Conservation (phyloP, 345 rosid species). For the Angophora floribunda region DNA sequence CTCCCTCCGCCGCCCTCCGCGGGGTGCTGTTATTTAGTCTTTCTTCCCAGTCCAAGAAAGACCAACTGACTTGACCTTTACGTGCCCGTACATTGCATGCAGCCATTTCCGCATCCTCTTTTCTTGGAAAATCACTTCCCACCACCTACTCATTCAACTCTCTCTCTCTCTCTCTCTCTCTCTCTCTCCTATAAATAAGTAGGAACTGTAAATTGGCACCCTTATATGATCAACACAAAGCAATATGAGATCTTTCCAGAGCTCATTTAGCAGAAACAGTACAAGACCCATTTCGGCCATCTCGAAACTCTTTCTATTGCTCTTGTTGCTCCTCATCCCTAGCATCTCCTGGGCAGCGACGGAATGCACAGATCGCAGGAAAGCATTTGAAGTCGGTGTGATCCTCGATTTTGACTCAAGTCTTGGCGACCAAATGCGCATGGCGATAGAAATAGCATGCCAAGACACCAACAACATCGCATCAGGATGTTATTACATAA, state of each 20-base stretch:
- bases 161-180: background rate
- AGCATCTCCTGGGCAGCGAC: background rate
- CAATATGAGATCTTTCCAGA: background rate
- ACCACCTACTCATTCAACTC: background rate
- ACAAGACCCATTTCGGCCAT: background rate
- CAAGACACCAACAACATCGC: conserved; percentile 3
- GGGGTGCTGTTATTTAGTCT: background rate
- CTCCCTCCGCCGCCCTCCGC: background rate
- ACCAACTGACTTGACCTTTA: background rate
- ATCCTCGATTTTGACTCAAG: conserved; percentile 14
- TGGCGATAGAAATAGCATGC: conserved; percentile 33
- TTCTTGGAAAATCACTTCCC: background rate
- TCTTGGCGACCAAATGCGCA: conserved; percentile 17
- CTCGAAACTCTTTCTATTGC: background rate
- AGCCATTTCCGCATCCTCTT: background rate
- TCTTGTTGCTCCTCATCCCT: background rate
- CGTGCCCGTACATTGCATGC: background rate
- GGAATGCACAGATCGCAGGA: background rate
- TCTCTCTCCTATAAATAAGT: background rate
- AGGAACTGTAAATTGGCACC: background rate
- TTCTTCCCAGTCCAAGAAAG: background rate
- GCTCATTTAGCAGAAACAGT: background rate
- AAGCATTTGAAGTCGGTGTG: conserved; percentile 19
- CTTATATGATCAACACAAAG: background rate
- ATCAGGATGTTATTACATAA: conserved; percentile 6